phyloP scores from a whole-genome alignment of 164 flowering plant species.

The Vitis cinerea region DNA sequence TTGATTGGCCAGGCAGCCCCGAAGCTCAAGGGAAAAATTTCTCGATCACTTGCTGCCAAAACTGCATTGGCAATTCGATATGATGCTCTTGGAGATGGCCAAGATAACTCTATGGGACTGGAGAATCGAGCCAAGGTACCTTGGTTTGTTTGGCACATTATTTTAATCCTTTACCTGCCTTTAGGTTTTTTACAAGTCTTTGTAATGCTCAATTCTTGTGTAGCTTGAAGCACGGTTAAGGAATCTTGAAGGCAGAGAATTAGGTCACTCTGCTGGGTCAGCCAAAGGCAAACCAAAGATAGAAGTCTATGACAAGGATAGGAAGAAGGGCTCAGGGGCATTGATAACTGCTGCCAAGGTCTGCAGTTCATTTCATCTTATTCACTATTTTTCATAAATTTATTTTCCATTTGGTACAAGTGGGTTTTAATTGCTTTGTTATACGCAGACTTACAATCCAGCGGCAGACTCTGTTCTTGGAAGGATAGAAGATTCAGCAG shows the following conservation, averaged over 20 bases:
- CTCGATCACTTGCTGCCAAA: conserved; percentile 92
- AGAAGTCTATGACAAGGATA: conserved; percentile 79
- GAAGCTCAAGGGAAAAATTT: conserved; percentile 84
- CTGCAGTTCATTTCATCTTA: neutral
- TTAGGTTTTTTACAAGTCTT: no score
- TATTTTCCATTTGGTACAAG: neutral
- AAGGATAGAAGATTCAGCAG: conserved; percentile 11
- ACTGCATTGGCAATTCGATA: conserved; percentile 78
- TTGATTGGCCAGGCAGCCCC: conserved; percentile 94
- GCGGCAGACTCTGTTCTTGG: conserved; percentile 65
- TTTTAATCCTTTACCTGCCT: neutral
- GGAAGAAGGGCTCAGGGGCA: conserved; percentile 73
- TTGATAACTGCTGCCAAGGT: conserved; percentile 89
- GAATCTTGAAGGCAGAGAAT: conserved; percentile 80
- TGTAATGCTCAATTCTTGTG: neutral
- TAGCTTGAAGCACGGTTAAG: conserved; percentile 87
- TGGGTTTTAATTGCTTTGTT: neutral
- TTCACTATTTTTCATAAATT: neutral
- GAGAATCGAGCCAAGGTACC: conserved; percentile 79
- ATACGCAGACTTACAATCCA: conserved; percentile 68
- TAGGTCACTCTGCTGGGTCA: conserved; percentile 79
- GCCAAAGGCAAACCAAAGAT: conserved; percentile 93
- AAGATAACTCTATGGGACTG: conserved; percentile 75
- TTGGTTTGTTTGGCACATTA: neutral
- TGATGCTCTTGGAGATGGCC: conserved; percentile 90